Conservation (phyloP, 331 rosid genomes). For the Malus hybrid region DNA sequence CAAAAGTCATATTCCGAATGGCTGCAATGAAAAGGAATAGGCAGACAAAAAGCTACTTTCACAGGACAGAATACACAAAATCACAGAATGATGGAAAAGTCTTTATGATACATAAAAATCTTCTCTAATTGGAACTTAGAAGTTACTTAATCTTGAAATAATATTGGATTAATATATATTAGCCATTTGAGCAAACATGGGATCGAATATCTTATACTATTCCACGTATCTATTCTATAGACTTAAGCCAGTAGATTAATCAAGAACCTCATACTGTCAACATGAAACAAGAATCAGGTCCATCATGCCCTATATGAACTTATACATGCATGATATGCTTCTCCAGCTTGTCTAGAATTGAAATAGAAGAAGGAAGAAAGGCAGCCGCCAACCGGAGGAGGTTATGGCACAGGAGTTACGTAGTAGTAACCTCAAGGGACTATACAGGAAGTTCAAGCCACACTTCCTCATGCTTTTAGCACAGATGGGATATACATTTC, state of each 20-base stretch:
- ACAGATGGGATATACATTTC: slow-evolving; percentile 50
- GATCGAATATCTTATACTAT: slow-evolving; percentile 1
- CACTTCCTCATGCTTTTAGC: slow-evolving; percentile 50
- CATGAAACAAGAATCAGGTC: slow-evolving; percentile 27
- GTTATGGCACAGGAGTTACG: slow-evolving; percentile 22
- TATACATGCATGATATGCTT: slow-evolving; percentile 14
- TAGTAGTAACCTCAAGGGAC: neutral
- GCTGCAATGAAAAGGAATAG: neutral
- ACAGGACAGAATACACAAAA: neutral
- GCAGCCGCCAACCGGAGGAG: neutral
- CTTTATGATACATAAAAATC: neutral
- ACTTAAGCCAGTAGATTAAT: slow-evolving; percentile 9
- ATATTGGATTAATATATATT: neutral
- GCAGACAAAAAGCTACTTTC: neutral
- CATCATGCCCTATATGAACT: slow-evolving; percentile 10
- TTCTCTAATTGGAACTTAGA: neutral
- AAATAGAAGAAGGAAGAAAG: neutral
- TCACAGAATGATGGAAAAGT: too few species aligned
- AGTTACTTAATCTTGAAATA: neutral
- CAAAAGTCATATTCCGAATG: neutral
- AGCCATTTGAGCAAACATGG: too few species aligned
- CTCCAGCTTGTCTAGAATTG: slow-evolving; percentile 10
- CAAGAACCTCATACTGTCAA: slow-evolving; percentile 37
- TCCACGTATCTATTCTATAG: neutral
- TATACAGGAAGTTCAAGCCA: slow-evolving; percentile 46